Base-by-base conservation (phyloP, 345 rosid species). In the Linum trigynum region DNA sequence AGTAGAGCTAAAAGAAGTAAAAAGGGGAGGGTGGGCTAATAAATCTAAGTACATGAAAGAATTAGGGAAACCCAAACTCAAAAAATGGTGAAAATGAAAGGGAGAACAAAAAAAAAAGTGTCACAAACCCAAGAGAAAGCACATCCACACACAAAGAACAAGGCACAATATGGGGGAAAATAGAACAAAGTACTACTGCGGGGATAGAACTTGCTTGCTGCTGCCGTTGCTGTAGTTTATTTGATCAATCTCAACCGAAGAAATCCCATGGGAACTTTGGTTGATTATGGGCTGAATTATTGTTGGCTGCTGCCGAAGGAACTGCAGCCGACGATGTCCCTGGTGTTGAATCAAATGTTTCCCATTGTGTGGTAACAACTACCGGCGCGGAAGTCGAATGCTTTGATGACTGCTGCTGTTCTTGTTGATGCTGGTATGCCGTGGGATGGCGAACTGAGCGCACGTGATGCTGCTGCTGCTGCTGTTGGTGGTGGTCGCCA, bases 181-280 rank as follows among this genome's bases (percentile, higher is more conserved):
- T 57, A 72, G 69, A 63, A 72, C 62, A 67, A 51, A 62, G 6
- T 65, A 64, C n/a, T 42, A 14, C 63, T 9, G 36, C 48, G 10
- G 63, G 60, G 61, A 39, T 67, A 32, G n/a, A 56, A 39, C 67
- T 79, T 76, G 14, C 10, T 43, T 43, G 50, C 50, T 43, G 10
- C 10, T 5, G 6, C 14, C 3, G 53, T 1, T 48, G 9, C 14
- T 48, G 32, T 23, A 23, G 15, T 12, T 9, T 12, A 48, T 41
- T 4, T 23, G 32, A 23, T 23, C 32, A 23, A 23, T 48, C 50
- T 48, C 53, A 48, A 10, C 53, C 91, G 68, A 87, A 85, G 77
- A 87, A 81, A 82, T 95, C 99, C 99, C 99, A 95, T 7, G 84
- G 82, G 78, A 95, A 91, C 76, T 84, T 85, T 0, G 89, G 90